Base-by-base conservation (phyloP, 768 basidiomycete genomes). In the Coprinopsis sp. region DNA sequence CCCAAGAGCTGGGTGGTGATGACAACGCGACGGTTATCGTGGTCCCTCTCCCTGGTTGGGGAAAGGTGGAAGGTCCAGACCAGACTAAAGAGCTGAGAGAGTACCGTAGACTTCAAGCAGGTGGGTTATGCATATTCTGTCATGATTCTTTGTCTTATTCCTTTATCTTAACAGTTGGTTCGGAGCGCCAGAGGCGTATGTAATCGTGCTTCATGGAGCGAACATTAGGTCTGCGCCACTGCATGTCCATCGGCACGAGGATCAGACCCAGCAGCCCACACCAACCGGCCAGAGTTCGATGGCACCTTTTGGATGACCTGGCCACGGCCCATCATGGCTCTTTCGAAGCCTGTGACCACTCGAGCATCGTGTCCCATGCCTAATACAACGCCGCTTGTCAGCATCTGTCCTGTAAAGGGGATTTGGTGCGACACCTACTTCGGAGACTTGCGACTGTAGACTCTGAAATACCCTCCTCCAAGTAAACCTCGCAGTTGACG, bases 231-330 rank as follows among this genome's bases (percentile, higher is more conserved):
- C 59, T 96, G 91, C 14, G 84, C 80, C 16, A 77, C 80, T 28
- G 91, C 94, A 58, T 91, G 87, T 12, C 93, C 93, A 63, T 95
- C 93, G 14, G 78, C 87, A 28, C 93, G 79, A 47, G 78, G 79
- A 63, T 99, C 96, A 3, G 87, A 91, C 5, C 94, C 95, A 19
- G 90, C 95, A 1, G 89, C 93, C 96, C 96, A 98, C 4, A 94
- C 86, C n/a, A 76, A 68, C 61, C 66, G 71, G 12, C 90, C 88
- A 23, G 81, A 79, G 37, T 66, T 67, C 59, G 84, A 77, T 6
- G 74, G 67, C 16, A 89, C 63, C 62, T 78, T 85, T 66, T 95
- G 92, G 53, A 98, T 96, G 46, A 97, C 70, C 68, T 97, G 91
- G 4, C 91, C 91, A 2, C 90, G 78, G 19, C 91, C 91, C 68